Evolutionary conservation across 2,329 filamentous ascomycete genomes (phyloP), one percentile per base, ranked within the genome.

Genomic region (Clathrospora elynae): DNA sequence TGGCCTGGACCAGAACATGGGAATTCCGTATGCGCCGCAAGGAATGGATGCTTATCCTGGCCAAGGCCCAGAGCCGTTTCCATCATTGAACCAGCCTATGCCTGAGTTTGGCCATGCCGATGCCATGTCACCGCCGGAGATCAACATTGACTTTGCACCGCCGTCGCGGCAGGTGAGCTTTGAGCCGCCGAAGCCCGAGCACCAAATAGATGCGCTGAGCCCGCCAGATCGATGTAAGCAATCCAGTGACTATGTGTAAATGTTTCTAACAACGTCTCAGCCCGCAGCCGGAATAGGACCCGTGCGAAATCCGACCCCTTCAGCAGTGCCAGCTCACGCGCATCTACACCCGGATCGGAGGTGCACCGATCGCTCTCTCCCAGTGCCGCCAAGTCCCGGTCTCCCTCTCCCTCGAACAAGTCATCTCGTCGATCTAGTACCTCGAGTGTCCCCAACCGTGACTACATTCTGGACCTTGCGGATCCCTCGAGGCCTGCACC

Each of bases 71-170:
- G 77, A 80, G 51, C 63, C 73, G 3, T 77, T 78, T 40, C 73
- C 75, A 3, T 70, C 76, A 37, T 68, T 77, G 49, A 74, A 77
- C 53, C 71, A 77, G 24, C 74, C 43, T 73, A 72, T 72, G 16
- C 67, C 72, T 19, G 87, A 91, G 43, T 80, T 88, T 65, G 81
- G 83, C 5, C 84, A 81, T 64, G 83, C 81, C 31, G 82, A 85
- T 35, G 80, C 87, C 55, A 93, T 95, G 85, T 87, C 86, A 3
- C 88, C 91, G n/a, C 91, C 91, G 0, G 88, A 91, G 36, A 96
- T 96, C 71, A 95, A 93, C 64, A 93, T 96, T 58, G 88, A 96
- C 66, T 90, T 89, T 68, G 91, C 90, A 11, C 91, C 91, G 16
- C 85, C 85, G 6, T 82, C 87, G 37, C 75, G 80, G 44, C 82